phyloP scores from a whole-genome alignment of 495 filamentous ascomycete species.

The Penicillium odoratum region DNA sequence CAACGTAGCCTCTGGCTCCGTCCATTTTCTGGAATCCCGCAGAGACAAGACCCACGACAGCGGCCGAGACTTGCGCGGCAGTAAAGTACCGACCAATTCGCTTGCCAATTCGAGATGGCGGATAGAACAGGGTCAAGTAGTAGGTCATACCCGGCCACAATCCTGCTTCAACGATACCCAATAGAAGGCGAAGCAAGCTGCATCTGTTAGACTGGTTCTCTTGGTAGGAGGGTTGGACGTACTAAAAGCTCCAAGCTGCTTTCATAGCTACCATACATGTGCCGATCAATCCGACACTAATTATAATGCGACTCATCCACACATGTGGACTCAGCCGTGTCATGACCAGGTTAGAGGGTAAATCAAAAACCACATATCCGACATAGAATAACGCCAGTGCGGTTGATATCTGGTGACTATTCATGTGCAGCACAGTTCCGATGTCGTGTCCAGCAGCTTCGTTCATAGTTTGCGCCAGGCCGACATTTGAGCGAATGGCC shows the following conservation, averaged over 20 bases:
- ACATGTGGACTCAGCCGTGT: conserved; percentile 77
- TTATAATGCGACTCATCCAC: conserved; percentile 92
- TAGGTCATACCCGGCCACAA: conserved; percentile 97
- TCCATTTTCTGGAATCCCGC: conserved; percentile 93
- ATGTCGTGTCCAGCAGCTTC: conserved; percentile 64
- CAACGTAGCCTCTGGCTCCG: conserved; percentile 69
- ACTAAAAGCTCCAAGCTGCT: conserved; percentile 84
- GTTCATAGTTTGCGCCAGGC: conserved; percentile 91
- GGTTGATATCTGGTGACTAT: conserved; percentile 73
- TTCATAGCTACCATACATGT: conserved; percentile 78
- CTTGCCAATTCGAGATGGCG: conserved; percentile 80
- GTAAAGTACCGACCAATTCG: conserved; percentile 89
- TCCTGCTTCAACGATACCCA: conserved; percentile 85
- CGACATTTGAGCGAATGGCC: conserved; percentile 86
- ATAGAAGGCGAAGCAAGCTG: conserved; percentile 77
- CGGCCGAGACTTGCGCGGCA: conserved; percentile 83
- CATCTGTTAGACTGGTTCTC: conserved; percentile 10
- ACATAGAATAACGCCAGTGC: conserved; percentile 88
- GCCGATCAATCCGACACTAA: conserved; percentile 82
- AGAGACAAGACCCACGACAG: conserved; percentile 85
- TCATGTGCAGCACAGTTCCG: conserved; percentile 61
- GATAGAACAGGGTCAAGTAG: conserved; percentile 90
- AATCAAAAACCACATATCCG: conserved; percentile 84
- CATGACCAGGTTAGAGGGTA: conserved; percentile 90
- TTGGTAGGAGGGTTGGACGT: conserved; percentile 24